Conservation (phyloP, 495 filamentous ascomycete genomes). For the Podospora fimiseda region DNA sequence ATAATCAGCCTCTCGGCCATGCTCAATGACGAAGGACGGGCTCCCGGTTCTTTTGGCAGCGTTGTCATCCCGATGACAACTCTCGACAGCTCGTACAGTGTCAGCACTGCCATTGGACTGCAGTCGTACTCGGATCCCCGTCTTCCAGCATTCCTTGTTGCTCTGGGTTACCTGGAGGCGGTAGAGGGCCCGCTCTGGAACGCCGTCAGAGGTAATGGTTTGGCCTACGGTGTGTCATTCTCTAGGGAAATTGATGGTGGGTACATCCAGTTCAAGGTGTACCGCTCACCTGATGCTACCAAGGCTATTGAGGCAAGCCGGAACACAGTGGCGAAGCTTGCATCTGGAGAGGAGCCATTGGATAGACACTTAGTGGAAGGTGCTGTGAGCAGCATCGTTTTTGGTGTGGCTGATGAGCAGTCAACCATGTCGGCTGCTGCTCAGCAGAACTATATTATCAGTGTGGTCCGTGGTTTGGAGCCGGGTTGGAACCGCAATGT, state of each 20-base stretch:
- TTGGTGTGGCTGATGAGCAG: constrained; percentile 78
- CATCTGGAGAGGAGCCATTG: constrained; percentile 54
- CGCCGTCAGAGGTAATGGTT: constrained; percentile 81
- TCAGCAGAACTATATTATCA: constrained; percentile 69
- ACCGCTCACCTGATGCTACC: constrained; percentile 81
- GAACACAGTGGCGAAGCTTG: constrained; percentile 53
- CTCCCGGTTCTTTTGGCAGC: constrained; percentile 62
- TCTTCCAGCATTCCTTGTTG: constrained; percentile 79
- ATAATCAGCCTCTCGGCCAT: constrained; percentile 46
- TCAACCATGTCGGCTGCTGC: constrained; percentile 74
- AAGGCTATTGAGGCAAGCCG: constrained; percentile 76
- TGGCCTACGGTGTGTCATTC: constrained; percentile 84
- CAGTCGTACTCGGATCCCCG: constrained; percentile 66
- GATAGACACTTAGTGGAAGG: constrained; percentile 82
- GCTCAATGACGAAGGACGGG: constrained; percentile 63
- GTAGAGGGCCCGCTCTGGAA: constrained; percentile 93
- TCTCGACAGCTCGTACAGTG: constrained; percentile 85
- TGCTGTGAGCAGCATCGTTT: constrained; percentile 80
- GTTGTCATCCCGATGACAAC: constrained; percentile 86
- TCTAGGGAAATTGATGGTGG: constrained; percentile 68
- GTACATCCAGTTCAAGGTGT: constrained; percentile 72
- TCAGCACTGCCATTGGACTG: constrained; percentile 67
- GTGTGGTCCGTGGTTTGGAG: constrained; percentile 70
- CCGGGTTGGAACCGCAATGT: constrained; percentile 72
- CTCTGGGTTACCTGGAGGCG: constrained; percentile 81